phyloP scores from a whole-genome alignment of 2,329 filamentous ascomycete species.

The Shiraia sp. region DNA sequence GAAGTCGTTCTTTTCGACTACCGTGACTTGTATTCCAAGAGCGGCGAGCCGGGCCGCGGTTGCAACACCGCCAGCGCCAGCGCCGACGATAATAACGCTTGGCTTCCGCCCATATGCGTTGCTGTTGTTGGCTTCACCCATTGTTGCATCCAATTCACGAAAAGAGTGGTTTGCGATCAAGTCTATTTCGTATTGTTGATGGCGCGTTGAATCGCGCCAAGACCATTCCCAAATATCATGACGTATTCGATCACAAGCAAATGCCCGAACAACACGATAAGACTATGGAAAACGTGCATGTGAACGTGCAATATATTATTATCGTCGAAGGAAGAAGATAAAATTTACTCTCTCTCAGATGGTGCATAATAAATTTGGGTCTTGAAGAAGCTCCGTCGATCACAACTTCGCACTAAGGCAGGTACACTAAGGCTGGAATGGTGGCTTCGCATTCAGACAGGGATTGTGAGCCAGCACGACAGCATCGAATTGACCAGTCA shows the following conservation, averaged over 20 bases:
- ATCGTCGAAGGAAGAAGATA: background rate
- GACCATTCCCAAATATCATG: slow-evolving; percentile 17
- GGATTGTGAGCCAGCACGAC: no score
- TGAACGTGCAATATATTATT: background rate
- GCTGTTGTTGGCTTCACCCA: slow-evolving; percentile 12
- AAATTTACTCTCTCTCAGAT: background rate
- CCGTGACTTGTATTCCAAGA: slow-evolving; percentile 71
- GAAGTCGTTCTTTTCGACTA: slow-evolving; percentile 77
- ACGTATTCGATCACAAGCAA: slow-evolving; percentile 10
- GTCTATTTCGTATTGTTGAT: no score
- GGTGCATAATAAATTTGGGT: no score
- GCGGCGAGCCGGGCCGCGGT: slow-evolving; percentile 72
- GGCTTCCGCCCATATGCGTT: slow-evolving; percentile 13
- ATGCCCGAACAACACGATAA: no score
- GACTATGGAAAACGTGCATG: no score
- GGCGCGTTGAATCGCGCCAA: slow-evolving; percentile 14
- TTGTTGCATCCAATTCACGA: slow-evolving; percentile 1
- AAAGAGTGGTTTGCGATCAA: slow-evolving; percentile 1
- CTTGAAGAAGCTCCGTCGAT: no score
- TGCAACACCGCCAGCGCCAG: slow-evolving; percentile 72
- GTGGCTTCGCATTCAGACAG: no score
- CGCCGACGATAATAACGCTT: slow-evolving; percentile 55
- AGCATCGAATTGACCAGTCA: no score
- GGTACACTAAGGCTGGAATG: background rate
- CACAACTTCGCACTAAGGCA: background rate